Conservation (phyloP, 2,329 filamentous ascomycete species). For the Monosporascus sp. region DNA sequence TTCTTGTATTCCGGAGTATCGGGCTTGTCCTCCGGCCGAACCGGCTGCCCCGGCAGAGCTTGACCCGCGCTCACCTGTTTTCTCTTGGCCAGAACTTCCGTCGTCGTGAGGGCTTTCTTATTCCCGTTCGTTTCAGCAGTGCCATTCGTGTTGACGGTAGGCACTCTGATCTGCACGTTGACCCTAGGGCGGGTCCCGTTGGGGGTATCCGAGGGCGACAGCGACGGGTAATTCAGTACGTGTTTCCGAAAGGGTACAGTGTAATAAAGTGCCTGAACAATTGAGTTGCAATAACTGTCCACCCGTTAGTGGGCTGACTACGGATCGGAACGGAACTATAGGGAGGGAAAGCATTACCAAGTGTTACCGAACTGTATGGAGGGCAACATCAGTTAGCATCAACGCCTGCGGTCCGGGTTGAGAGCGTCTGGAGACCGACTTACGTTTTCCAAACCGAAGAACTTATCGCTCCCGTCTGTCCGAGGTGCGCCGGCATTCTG, state of each 20-base stretch:
- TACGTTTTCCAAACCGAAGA: slow-evolving; percentile 98
- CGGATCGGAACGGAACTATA: slow-evolving; percentile 5
- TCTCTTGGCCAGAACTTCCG: slow-evolving; percentile 53
- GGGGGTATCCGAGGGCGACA: slow-evolving; percentile 64
- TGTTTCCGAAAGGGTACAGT: slow-evolving; percentile 90
- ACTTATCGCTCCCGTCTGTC: slow-evolving; percentile 90
- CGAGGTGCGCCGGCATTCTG: slow-evolving; percentile 74
- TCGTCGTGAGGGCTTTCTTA: slow-evolving; percentile 46
- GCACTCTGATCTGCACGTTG: slow-evolving; percentile 55
- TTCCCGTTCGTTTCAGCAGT: slow-evolving; percentile 39
- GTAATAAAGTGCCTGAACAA: slow-evolving; percentile 95
- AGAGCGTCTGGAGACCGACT: slow-evolving; percentile 13
- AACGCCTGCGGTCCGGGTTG: neutral
- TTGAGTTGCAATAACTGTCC: slow-evolving; percentile 91
- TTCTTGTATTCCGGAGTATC: slow-evolving; percentile 98
- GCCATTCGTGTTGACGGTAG: slow-evolving; percentile 43
- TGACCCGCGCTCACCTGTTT: slow-evolving; percentile 49
- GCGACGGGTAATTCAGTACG: slow-evolving; percentile 82
- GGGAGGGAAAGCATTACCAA: slow-evolving; percentile 56
- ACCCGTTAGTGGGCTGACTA: slow-evolving; percentile 20
- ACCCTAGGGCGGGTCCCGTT: slow-evolving; percentile 52
- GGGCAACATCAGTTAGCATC: slow-evolving; percentile 29
- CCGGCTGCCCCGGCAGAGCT: slow-evolving; percentile 44
- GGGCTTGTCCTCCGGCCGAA: slow-evolving; percentile 81
- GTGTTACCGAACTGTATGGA: slow-evolving; percentile 85